phyloP scores from a whole-genome alignment of 2,329 filamentous ascomycete genomes.

The Dothiorella sarmentorum region DNA sequence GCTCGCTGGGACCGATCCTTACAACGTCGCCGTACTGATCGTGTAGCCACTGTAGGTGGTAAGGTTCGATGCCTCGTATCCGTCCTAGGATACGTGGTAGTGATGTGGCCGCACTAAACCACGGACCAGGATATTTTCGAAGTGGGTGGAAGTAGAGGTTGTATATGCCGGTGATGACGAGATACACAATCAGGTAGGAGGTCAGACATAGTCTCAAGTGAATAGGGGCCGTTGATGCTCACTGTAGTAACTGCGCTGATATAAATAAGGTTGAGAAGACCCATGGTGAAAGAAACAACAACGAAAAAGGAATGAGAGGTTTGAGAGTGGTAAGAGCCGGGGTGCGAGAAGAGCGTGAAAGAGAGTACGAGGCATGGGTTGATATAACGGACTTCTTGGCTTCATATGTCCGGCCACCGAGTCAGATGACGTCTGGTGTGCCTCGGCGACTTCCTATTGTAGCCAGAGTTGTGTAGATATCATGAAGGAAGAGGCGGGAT shows the following conservation, averaged over 20 bases:
- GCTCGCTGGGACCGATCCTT: constrained; percentile 39
- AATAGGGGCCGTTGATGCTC: not conserved
- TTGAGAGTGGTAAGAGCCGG: not conserved
- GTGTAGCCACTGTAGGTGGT: constrained; percentile 35
- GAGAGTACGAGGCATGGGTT: not conserved
- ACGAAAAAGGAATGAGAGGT: not conserved
- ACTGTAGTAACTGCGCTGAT: not conserved
- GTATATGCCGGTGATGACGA: constrained; percentile 7
- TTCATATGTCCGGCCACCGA: not conserved
- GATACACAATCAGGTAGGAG: not conserved
- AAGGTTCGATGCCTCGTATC: constrained; percentile 1
- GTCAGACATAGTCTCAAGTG: not conserved
- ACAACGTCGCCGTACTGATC: constrained; percentile 43
- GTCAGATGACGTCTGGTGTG: not conserved
- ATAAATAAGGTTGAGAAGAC: constrained; percentile 4
- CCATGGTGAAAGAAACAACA: not conserved
- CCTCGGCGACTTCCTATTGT: not conserved
- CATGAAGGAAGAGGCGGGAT: not conserved
- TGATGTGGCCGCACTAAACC: constrained; percentile 1
- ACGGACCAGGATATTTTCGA: constrained; percentile 15
- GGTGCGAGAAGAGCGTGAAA: not conserved
- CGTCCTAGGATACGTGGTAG: constrained; percentile 8
- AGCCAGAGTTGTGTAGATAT: not conserved
- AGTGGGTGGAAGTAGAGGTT: constrained; percentile 18
- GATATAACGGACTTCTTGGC: not conserved